Percentiles rank a stretch among this genome's conserved stretches.
Evolutionary conservation across 2,329 filamentous ascomycete genomes (phyloP).

Genomic region (Paecilomyces sp.): DNA sequence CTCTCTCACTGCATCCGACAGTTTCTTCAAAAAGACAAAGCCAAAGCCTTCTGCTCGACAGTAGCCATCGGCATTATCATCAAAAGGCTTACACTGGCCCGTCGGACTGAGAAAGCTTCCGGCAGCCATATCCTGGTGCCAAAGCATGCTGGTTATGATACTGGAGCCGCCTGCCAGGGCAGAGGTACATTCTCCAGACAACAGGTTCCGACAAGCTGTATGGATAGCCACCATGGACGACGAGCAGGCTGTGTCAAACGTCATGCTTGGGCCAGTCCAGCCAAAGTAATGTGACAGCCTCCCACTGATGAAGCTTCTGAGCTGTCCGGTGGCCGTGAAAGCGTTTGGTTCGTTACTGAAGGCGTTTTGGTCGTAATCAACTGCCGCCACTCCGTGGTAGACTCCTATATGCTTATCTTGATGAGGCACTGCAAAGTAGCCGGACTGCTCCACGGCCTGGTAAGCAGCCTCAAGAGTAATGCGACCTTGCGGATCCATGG

Average conservation of each 20-base stretch:
- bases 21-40: slow-evolving; percentile 41
- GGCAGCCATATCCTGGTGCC: not conserved
- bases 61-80: slow-evolving; percentile 41
- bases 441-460: slow-evolving; percentile 23
- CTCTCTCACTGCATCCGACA: slow-evolving; percentile 40
- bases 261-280: not conserved
- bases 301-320: slow-evolving; percentile 19
- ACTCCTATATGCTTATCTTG: slow-evolving; percentile 22
- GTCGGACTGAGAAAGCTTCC: not conserved
- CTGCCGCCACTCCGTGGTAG: slow-evolving; percentile 28
- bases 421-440: slow-evolving; percentile 14
- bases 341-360: slow-evolving; percentile 28
- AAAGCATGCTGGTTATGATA: not conserved
- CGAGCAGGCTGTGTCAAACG: not conserved
- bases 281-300: slow-evolving; percentile 4
- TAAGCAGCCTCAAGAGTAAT: slow-evolving; percentile 21
- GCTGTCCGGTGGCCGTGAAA: slow-evolving; percentile 24
- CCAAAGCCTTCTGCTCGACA: slow-evolving; percentile 44
- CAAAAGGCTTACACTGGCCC: not conserved
- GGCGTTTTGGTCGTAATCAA: slow-evolving; percentile 39
- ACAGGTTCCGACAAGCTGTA: not conserved
- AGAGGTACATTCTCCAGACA: not conserved
- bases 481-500: slow-evolving; percentile 25
- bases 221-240: not conserved
- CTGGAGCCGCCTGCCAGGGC: not conserved